phyloP scores from a whole-genome alignment of 176 grass and related monocot species.

The Bolboschoenus planiculmis region DNA sequence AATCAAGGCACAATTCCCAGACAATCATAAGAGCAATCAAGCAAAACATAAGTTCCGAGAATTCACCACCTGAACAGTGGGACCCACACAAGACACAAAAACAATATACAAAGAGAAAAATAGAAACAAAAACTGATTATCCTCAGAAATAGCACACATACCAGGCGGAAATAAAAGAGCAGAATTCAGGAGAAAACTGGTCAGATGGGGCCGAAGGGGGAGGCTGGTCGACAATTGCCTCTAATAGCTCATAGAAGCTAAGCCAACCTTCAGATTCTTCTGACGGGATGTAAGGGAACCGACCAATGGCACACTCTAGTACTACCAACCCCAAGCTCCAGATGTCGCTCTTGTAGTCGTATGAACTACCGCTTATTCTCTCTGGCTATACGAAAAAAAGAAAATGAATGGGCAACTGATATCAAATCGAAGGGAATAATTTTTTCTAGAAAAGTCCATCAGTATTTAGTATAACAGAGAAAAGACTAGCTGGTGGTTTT shows the following conservation, averaged over 20 bases:
- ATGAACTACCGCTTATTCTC: constrained; percentile 84
- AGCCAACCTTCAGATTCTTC: constrained; percentile 64
- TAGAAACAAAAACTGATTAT: neutral
- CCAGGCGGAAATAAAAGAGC: constrained; percentile 86
- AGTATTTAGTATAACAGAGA: neutral
- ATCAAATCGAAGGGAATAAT: neutral
- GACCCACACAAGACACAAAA: neutral
- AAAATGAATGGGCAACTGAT: neutral
- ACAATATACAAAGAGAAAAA: neutral
- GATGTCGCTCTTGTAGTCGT: constrained; percentile 96
- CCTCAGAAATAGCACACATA: constrained; percentile 29
- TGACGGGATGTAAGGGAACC: constrained; percentile 80
- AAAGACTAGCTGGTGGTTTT: neutral
- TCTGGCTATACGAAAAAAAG: constrained; percentile 60
- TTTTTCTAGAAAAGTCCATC: neutral
- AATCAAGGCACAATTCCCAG: neutral
- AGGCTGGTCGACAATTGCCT: constrained; percentile 94
- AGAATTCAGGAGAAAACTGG: constrained; percentile 95
- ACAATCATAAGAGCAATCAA: no score
- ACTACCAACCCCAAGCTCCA: constrained; percentile 97
- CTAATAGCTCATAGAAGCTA: constrained; percentile 93
- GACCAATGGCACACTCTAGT: constrained; percentile 85
- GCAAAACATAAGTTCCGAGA: no score
- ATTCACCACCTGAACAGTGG: neutral
- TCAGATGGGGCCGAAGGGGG: constrained; percentile 78